Evolutionary conservation across 495 filamentous ascomycete genomes (phyloP).

Genomic region (Neurospora sublineolata): DNA sequence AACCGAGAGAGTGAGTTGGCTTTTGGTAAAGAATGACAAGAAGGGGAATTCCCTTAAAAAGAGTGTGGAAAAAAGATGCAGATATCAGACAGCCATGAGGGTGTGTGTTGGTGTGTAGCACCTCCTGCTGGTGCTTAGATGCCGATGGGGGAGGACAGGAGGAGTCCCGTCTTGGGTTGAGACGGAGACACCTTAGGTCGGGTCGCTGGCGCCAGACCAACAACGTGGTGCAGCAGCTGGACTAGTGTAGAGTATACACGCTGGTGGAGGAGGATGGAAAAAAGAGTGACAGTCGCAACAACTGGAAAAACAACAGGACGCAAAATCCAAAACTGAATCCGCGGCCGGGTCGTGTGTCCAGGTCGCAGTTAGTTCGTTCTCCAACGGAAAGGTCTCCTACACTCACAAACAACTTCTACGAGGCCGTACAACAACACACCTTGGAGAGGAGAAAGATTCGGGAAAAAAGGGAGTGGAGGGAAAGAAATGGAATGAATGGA

Average conservation of each 20-base stretch:
- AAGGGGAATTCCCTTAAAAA: background rate
- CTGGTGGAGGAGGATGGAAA: background rate
- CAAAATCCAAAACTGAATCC: background rate
- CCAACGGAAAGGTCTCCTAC: background rate
- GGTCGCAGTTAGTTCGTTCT: background rate
- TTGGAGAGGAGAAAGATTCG: background rate
- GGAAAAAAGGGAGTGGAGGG: background rate
- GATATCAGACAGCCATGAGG: background rate
- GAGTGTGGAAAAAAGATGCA: background rate
- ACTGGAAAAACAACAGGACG: background rate
- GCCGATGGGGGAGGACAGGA: background rate
- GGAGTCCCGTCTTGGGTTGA: background rate
- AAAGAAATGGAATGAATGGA: background rate
- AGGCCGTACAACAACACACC: background rate
- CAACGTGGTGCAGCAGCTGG: background rate
- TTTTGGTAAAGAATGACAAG: background rate
- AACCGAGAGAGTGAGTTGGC: background rate
- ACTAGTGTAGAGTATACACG: background rate
- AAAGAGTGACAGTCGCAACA: background rate
- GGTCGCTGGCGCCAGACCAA: background rate
- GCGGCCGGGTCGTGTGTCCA: background rate
- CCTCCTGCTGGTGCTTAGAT: background rate
- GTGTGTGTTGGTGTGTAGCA: background rate
- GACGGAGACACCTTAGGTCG: background rate
- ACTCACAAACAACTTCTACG: background rate